phyloP scores from a whole-genome alignment of 441 rosid species.

The Capsella rubella region DNA sequence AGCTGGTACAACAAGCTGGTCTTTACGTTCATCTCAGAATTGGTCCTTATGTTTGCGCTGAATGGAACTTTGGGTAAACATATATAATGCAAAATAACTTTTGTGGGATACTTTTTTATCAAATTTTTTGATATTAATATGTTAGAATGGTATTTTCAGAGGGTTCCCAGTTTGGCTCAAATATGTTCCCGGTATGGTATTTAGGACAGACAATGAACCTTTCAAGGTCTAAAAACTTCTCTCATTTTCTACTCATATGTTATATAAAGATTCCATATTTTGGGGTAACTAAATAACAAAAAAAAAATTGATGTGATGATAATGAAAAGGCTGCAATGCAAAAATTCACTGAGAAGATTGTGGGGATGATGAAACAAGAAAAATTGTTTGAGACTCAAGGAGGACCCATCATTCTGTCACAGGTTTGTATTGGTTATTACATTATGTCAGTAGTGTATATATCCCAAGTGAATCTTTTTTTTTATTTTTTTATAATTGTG shows the following conservation, averaged over 20 bases:
- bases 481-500: not conserved
- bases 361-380: constrained; percentile 76
- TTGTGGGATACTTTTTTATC: not conserved
- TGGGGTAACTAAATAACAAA: not conserved
- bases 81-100: not conserved
- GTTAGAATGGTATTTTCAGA: constrained; percentile 41
- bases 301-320: constrained; percentile 17
- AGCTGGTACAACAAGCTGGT: constrained; percentile 68
- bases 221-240: constrained; percentile 54
- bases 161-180: constrained; percentile 82
- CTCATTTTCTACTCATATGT: not conserved
- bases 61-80: constrained; percentile 69
- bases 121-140: not conserved
- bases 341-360: constrained; percentile 70
- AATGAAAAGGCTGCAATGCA: constrained; percentile 64
- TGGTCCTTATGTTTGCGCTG: constrained; percentile 69
- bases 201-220: constrained; percentile 70
- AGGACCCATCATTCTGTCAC: constrained; percentile 77
- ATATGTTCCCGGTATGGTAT: constrained; percentile 60
- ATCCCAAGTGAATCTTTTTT: not conserved
- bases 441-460: not conserved
- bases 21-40: constrained; percentile 70
- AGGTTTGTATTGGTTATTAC: constrained; percentile 47
- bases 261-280: not conserved
- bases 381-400: constrained; percentile 63